A percentile compares a stretch with the other conserved stretches of the same genome.
Evolutionary conservation across 2,329 filamentous ascomycete genomes (phyloP).

Genomic region (Calonectria hongkongensis): DNA sequence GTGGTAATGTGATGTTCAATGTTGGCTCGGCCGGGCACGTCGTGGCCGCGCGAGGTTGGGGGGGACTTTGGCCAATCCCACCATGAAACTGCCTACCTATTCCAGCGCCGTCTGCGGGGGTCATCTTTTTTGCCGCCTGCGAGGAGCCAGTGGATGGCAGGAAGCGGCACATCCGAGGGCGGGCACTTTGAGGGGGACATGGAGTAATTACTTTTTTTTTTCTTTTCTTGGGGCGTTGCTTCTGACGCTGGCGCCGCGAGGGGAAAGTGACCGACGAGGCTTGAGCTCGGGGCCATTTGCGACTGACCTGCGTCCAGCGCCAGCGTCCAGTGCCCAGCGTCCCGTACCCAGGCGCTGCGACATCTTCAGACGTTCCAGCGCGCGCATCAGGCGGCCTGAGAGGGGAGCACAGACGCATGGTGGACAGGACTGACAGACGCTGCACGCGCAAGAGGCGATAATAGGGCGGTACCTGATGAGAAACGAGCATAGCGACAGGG

Average conservation of each 20-base stretch:
- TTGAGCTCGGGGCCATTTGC: conserved; percentile 14
- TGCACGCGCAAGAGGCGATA: conserved; percentile 19
- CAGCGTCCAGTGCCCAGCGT: neutral
- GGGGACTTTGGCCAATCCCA: conserved; percentile 5
- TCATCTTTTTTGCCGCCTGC: conserved; percentile 26
- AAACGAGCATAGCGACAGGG: neutral
- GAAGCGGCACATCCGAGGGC: conserved; percentile 21
- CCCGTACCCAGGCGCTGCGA: neutral
- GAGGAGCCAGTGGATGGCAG: conserved; percentile 19
- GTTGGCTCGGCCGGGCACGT: conserved; percentile 9
- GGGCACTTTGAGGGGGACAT: conserved; percentile 10
- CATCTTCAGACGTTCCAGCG: conserved; percentile 23
- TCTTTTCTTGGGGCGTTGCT: neutral
- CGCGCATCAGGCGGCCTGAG: conserved; percentile 17
- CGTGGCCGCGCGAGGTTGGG: neutral
- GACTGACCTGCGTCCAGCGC: conserved; percentile 21
- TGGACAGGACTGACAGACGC: conserved; percentile 4
- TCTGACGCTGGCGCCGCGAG: neutral
- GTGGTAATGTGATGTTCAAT: conserved; percentile 14
- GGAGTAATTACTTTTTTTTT: conserved; percentile 4
- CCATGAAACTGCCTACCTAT: conserved; percentile 31
- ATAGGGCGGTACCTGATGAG: conserved; percentile 14
- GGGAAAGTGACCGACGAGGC: neutral
- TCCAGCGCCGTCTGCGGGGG: conserved; percentile 32
- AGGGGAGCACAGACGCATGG: conserved; percentile 4